Evolutionary conservation across 192 early-diverging fungal species (phyloP).

Genomic region (Coemansia guatemalensis): DNA sequence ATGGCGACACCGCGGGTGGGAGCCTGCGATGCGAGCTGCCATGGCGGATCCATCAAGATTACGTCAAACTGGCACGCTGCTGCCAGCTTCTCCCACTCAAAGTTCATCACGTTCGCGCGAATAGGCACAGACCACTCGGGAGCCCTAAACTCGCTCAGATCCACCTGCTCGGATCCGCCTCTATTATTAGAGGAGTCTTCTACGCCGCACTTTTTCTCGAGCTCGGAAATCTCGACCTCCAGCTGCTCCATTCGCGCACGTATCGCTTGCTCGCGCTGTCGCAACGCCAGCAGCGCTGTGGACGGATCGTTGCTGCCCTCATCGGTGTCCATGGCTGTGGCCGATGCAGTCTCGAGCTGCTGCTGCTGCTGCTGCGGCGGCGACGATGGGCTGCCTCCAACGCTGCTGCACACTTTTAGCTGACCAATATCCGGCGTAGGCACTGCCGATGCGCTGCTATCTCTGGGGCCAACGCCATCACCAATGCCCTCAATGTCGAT

Average conservation of each 20-base stretch:
- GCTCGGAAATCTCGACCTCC: constrained; percentile 55
- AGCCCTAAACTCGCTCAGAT: constrained; percentile 81
- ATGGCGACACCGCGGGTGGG: constrained; percentile 93
- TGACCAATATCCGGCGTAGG: constrained; percentile 44
- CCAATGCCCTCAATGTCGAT: constrained; percentile 29
- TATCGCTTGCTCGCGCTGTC: constrained; percentile 58
- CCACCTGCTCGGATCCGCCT: constrained; percentile 25
- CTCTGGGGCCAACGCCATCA: neutral
- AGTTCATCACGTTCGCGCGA: constrained; percentile 92
- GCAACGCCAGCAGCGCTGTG: constrained; percentile 30
- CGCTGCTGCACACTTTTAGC: constrained; percentile 33
- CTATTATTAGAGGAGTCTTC: constrained; percentile 16
- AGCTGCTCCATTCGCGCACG: constrained; percentile 57
- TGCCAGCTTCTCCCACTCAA: constrained; percentile 88
- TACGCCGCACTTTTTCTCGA: constrained; percentile 55
- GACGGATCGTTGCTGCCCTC: constrained; percentile 5
- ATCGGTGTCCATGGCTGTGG: constrained; percentile 7
- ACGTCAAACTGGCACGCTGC: constrained; percentile 87
- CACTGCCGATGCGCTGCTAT: constrained; percentile 17
- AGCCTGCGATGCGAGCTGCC: constrained; percentile 92
- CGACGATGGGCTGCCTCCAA: constrained; percentile 12
- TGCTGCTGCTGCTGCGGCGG: neutral
- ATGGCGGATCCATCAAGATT: constrained; percentile 94
- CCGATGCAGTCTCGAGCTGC: constrained; percentile 10
- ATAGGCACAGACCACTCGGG: constrained; percentile 94